Conservation (phyloP, 768 basidiomycete genomes). For the Suillus subaureus region DNA sequence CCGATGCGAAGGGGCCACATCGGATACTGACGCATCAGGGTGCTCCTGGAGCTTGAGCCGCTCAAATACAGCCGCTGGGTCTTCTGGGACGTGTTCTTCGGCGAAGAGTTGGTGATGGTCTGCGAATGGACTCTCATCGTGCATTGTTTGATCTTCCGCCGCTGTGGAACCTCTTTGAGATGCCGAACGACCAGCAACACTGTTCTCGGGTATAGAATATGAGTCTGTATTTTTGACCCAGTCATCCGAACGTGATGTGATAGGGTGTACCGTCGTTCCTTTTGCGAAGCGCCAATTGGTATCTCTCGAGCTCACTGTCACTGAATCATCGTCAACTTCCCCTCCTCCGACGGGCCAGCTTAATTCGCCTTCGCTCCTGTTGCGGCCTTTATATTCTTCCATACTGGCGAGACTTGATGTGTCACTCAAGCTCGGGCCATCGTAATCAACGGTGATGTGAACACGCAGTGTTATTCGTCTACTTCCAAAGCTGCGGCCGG, state of each 20-base stretch:
- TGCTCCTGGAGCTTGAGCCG: constrained; percentile 54
- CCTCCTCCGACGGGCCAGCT: constrained; percentile 42
- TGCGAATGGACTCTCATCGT: constrained; percentile 28
- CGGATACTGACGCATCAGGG: constrained; percentile 16
- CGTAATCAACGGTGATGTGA: constrained; percentile 82
- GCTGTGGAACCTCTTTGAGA: background rate
- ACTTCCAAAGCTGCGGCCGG: constrained; percentile 60
- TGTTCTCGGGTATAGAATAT: constrained; percentile 12
- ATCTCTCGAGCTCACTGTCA: constrained; percentile 77
- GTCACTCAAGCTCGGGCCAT: constrained; percentile 89
- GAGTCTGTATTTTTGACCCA: constrained; percentile 7
- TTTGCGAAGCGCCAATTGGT: constrained; percentile 29
- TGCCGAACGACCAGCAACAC: background rate
- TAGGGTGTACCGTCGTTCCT: constrained; percentile 9
- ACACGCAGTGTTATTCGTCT: constrained; percentile 79
- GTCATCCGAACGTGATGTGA: background rate
- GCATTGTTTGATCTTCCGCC: constrained; percentile 4
- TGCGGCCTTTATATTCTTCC: constrained; percentile 68
- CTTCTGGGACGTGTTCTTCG: constrained; percentile 37
- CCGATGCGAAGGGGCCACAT: constrained; percentile 31
- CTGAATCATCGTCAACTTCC: constrained; percentile 69
- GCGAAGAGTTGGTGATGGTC: constrained; percentile 31
- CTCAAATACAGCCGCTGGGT: constrained; percentile 55
- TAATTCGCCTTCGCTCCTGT: constrained; percentile 52
- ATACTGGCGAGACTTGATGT: constrained; percentile 79